These are phyloP conservation scores for Sporothrix brasiliensis DNA, from an alignment of 2,329 filamentous ascomycete genomes.

Conservation along the genomic window DNA sequence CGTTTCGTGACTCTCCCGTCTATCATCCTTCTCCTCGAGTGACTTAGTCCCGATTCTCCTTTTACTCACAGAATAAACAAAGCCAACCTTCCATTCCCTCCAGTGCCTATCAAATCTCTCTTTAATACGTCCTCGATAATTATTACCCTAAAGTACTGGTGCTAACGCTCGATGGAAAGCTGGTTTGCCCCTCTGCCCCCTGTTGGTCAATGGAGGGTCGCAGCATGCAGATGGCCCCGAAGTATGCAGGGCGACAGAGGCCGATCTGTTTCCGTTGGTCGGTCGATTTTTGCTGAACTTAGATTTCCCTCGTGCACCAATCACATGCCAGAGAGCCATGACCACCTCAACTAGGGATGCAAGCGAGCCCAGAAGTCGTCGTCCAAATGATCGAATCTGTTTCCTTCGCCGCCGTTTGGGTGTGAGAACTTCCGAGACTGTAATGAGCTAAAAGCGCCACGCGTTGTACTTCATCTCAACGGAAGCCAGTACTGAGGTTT, in stretches of 20 bases:
- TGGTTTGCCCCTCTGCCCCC: background rate
- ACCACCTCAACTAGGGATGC: slow-evolving; percentile 2
- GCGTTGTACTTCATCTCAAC: background rate
- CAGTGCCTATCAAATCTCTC: background rate
- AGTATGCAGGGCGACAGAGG: background rate
- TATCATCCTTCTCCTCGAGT: background rate
- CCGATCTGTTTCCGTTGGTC: slow-evolving; percentile 17
- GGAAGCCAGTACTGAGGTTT: background rate
- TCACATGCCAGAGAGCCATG: slow-evolving; percentile 28
- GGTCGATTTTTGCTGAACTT: slow-evolving; percentile 4
- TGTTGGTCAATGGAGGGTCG: background rate
- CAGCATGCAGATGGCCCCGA: background rate
- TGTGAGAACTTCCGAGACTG: background rate
- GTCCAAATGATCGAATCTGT: background rate
- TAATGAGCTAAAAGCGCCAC: background rate
- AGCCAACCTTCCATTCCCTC: background rate
- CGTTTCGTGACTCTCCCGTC: too few relatives aligned
- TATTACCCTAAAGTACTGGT: background rate
- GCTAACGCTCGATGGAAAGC: slow-evolving; percentile 8
- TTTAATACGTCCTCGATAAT: background rate
- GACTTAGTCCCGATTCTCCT: background rate
- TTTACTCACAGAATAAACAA: background rate
- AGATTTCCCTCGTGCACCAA: slow-evolving; percentile 30
- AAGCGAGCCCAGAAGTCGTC: background rate
- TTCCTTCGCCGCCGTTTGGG: slow-evolving; percentile 10